Evolutionary conservation across 139 green algal genomes (phyloP).

Genomic region (Yamagishiella unicocca): DNA sequence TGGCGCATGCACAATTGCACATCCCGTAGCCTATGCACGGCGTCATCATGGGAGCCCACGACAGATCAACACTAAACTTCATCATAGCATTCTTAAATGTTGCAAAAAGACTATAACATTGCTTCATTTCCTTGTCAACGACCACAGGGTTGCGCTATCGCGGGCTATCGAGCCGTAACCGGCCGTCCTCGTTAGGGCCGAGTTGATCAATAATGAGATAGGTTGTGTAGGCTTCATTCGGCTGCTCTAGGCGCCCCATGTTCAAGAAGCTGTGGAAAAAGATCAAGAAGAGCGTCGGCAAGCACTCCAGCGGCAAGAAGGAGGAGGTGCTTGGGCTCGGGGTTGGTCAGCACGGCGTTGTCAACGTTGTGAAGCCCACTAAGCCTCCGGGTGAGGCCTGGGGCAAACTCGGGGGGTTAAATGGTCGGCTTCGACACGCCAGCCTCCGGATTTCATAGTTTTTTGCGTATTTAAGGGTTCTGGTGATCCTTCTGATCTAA

Average conservation of each 20-base stretch:
- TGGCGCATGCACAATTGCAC: no score
- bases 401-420: no score
- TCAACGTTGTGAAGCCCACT: neutral
- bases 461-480: neutral
- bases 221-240: neutral
- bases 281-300: constrained; percentile 22
- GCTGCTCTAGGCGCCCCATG: neutral
- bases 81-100: no score
- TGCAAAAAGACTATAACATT: no score
- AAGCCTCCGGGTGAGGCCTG: neutral
- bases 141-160: no score
- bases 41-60: no score
- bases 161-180: no score
- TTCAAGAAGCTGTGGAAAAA: constrained; percentile 29
- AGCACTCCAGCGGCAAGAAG: neutral
- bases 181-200: neutral
- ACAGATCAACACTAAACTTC: no score
- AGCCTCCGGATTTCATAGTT: neutral
- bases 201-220: neutral
- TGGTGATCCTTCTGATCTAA: neutral
- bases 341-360: neutral
- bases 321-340: neutral
- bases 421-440: no score
- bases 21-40: no score
- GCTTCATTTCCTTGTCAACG: no score